phyloP scores from a whole-genome alignment of 352 stramenopile species.

The Globisporangium orthogonon region DNA sequence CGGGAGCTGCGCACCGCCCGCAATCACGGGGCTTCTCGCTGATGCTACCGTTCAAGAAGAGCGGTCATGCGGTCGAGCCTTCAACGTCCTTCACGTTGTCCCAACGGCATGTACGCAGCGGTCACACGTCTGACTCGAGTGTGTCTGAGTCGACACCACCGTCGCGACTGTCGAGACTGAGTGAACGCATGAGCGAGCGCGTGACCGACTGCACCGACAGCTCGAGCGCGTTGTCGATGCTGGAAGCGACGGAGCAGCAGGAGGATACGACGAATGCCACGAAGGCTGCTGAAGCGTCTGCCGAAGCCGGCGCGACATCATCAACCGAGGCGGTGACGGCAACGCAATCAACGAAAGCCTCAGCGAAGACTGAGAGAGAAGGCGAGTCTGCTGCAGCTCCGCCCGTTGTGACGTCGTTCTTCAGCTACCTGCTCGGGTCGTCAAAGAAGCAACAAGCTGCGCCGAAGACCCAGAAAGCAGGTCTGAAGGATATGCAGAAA shows the following conservation, averaged over 20 bases:
- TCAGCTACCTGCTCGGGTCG: constrained; percentile 5
- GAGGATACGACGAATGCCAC: neutral
- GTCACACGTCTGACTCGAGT: constrained; percentile 9
- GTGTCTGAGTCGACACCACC: constrained; percentile 9
- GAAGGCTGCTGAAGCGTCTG: neutral
- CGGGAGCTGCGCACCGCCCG: constrained; percentile 7
- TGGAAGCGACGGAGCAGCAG: constrained; percentile 1
- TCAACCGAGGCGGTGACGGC: neutral
- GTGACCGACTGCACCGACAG: constrained; percentile 10
- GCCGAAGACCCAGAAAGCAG: neutral
- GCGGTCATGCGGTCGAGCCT: constrained; percentile 11
- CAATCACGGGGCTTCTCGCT: constrained; percentile 34
- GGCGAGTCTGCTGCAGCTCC: neutral
- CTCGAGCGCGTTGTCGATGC: constrained; percentile 7
- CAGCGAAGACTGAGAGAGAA: constrained; percentile 3
- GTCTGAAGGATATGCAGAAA: constrained; percentile 8
- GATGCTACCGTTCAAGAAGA: constrained; percentile 50
- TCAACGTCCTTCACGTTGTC: neutral
- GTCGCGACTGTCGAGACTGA: neutral
- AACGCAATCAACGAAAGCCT: neutral
- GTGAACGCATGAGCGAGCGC: constrained; percentile 4
- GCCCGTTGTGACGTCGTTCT: constrained; percentile 4
- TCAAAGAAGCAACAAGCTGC: constrained; percentile 3
- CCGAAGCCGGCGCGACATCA: neutral
- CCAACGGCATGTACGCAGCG: neutral